phyloP scores from a whole-genome alignment of 768 basidiomycete genomes.

The Crepidotus variabilis region DNA sequence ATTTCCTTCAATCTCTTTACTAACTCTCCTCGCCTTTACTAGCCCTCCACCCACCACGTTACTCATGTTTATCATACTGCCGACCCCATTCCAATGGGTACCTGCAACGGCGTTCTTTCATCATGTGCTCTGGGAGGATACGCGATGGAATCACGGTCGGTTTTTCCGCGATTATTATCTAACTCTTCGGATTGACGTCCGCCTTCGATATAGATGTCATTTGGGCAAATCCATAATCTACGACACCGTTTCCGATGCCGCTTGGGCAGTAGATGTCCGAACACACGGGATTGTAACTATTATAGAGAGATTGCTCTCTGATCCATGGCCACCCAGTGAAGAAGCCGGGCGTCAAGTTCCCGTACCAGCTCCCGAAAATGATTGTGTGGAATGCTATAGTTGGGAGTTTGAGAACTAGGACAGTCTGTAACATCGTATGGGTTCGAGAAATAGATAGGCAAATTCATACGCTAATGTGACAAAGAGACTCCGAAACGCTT shows the following conservation, averaged over 20 bases:
- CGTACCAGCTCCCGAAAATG: constrained; percentile 44
- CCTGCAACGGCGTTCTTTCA: constrained; percentile 77
- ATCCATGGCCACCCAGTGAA: constrained; percentile 68
- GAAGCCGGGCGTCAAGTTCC: constrained; percentile 66
- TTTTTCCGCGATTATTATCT: not conserved
- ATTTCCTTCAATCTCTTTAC: not conserved
- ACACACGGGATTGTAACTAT: constrained; percentile 77
- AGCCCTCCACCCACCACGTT: constrained; percentile 75
- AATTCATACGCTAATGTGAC: too few relatives aligned
- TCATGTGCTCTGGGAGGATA: constrained; percentile 87
- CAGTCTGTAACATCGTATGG: not conserved
- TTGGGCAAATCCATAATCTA: constrained; percentile 83
- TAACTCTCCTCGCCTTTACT: not conserved
- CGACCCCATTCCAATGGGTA: constrained; percentile 91
- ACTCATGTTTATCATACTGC: constrained; percentile 94
- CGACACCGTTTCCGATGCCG: constrained; percentile 83
- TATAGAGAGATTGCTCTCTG: constrained; percentile 66
- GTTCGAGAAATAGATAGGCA: too few relatives aligned
- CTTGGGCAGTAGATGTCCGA: constrained; percentile 83
- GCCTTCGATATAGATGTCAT: constrained; percentile 59
- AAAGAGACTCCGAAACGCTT: too few relatives aligned
- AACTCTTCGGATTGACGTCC: not conserved
- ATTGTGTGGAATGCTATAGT: constrained; percentile 72
- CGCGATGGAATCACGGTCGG: constrained; percentile 75
- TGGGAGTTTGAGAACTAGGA: constrained; percentile 60